Evolutionary conservation across 2,329 filamentous ascomycete genomes (phyloP), one percentile per base, ranked within the genome.

Genomic region (Westerdykella sp.): DNA sequence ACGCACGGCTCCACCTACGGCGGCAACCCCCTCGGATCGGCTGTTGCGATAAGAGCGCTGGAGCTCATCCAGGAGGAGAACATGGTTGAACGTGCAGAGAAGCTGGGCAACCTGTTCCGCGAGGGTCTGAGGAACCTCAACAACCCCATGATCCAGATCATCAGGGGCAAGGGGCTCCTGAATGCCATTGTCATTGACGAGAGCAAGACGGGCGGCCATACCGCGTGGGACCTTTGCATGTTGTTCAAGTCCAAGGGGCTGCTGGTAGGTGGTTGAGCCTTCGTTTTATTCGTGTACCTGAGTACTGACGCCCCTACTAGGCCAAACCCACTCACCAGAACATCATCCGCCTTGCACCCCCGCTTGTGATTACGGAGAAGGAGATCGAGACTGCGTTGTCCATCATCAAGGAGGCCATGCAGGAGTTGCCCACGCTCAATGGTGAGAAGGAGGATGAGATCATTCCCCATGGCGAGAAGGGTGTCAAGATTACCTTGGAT

Each of bases 1-100:
- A 97, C 93, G 21, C 93, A 98, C 70, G 93, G 93, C 39, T 95
- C 88, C 34, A 98, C 93, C n/a, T 98, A 97, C 63, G 93, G 93
- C 48, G 93, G 93, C 40, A 98, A 98, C 71, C 93, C 93, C 14
- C 77, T 98, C 11, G 93, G 90, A 18, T 97, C 89, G 57, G 93
- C 93, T 32, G 87, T 98, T 23, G 94, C 91, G 18, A 95, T 98
- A 63, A 86, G 90, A 50, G 93, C 93, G 15, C 77, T 98, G 36
- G 90, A 98, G 75, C 79, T 98, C 42, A 84, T 98, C 56, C 81
- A 91, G 62, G 93, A 98, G 66, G 90, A 95, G 71, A 77, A 87
- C 51, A 80, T 98, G 72, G 85, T 88, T 18, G 83, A 86, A 62
- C 84, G 83, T 43, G 89, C 93, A 3, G 83, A 96, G 67, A 75